Evolutionary conservation across 163 green algal genomes (phyloP).

Genomic region (Scenedesmus sp.): DNA sequence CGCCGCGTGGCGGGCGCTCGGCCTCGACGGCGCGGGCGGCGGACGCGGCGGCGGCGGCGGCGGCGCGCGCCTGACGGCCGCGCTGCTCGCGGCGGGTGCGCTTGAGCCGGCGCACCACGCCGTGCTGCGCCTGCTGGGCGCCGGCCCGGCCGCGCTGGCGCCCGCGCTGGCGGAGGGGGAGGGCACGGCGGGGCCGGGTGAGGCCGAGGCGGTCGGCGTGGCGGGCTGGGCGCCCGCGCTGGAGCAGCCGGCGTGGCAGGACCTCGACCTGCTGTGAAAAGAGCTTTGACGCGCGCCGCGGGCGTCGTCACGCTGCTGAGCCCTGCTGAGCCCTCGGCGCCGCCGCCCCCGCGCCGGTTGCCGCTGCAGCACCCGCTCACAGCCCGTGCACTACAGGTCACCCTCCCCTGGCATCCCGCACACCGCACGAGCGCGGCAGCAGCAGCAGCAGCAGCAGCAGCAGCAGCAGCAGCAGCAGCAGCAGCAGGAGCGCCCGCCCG

Average conservation of each 20-base stretch:
- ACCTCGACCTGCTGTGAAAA: constrained; percentile 15
- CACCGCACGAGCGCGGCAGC: not conserved
- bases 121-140: constrained; percentile 30
- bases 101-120: constrained; percentile 22
- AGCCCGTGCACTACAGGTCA: too few relatives aligned
- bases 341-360: too few relatives aligned
- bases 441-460: constrained; percentile 1
- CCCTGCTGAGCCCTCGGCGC: too few relatives aligned
- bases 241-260: constrained; percentile 14
- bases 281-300: too few relatives aligned
- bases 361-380: too few relatives aligned
- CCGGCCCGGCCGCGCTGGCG: not conserved
- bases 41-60: not conserved
- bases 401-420: not conserved
- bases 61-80: not conserved
- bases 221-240: constrained; percentile 14
- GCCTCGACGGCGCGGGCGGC: not conserved
- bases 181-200: not conserved
- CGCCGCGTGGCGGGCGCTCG: constrained; percentile 15
- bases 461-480: not conserved
- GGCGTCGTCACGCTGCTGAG: too few relatives aligned
- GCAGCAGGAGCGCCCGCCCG: not conserved
- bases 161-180: not conserved
- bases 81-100: constrained; percentile 2
- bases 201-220: too few relatives aligned